Conservation (phyloP, 2,329 filamentous ascomycete genomes). For the Falciphora oryzae region DNA sequence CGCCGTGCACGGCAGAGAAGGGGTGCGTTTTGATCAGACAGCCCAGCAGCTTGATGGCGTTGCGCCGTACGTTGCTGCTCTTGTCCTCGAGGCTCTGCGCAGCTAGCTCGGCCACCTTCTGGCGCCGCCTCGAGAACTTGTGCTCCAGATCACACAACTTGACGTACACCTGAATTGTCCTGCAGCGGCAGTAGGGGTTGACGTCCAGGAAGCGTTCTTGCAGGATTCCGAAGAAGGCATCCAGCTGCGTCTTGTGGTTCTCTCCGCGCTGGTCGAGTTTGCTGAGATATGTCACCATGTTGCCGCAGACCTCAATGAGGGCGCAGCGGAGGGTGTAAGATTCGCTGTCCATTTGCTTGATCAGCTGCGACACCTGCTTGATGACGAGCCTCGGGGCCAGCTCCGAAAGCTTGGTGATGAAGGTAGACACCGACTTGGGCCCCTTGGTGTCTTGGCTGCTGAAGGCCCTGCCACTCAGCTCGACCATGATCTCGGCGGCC, state of each 20-base stretch:
- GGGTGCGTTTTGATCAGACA: slow-evolving; percentile 90
- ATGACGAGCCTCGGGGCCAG: slow-evolving; percentile 87
- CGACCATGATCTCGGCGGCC: slow-evolving; percentile 85
- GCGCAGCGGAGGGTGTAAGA: slow-evolving; percentile 92
- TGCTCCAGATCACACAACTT: slow-evolving; percentile 91
- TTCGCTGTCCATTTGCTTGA: slow-evolving; percentile 94
- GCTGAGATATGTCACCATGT: slow-evolving; percentile 85
- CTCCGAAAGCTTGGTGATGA: slow-evolving; percentile 89
- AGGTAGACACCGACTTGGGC: slow-evolving; percentile 91
- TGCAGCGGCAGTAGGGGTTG: slow-evolving; percentile 91
- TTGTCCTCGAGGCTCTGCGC: slow-evolving; percentile 91
- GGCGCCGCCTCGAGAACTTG: slow-evolving; percentile 88
- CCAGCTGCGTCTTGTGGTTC: slow-evolving; percentile 90
- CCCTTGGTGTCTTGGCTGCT: slow-evolving; percentile 93
- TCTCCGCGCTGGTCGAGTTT: slow-evolving; percentile 88
- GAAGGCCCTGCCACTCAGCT: slow-evolving; percentile 96
- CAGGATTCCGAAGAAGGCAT: slow-evolving; percentile 93
- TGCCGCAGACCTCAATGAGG: slow-evolving; percentile 94
- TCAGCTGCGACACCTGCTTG: slow-evolving; percentile 93
- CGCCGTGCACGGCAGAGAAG: slow-evolving; percentile 86
- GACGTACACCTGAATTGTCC: slow-evolving; percentile 88
- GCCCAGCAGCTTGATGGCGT: slow-evolving; percentile 87
- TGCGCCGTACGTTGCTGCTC: slow-evolving; percentile 93
- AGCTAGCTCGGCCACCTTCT: slow-evolving; percentile 81
- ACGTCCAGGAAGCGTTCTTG: slow-evolving; percentile 95